Conservation (phyloP, 2,329 filamentous ascomycete species). For the Fusarium pseudoanthophilum region DNA sequence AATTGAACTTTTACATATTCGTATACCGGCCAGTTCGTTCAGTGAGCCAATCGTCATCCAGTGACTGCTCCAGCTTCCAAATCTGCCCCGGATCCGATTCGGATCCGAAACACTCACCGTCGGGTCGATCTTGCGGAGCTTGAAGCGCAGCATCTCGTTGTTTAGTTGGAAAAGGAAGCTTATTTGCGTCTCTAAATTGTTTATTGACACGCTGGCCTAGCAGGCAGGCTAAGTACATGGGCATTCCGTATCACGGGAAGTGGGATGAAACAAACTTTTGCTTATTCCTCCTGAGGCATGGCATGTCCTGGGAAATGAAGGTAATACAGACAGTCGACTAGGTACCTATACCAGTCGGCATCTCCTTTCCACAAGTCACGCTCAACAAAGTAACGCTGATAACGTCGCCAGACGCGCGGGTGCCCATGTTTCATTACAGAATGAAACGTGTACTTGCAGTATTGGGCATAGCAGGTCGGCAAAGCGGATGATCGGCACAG, state of each 20-base stretch:
- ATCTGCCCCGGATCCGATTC: constrained; percentile 27
- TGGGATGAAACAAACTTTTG: not conserved
- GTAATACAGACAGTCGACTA: not conserved
- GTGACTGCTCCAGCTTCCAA: not conserved
- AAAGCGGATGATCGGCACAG: constrained; percentile 40
- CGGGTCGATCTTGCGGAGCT: constrained; percentile 8
- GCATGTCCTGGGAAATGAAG: not conserved
- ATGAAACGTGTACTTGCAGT: constrained; percentile 30
- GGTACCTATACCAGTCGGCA: not conserved
- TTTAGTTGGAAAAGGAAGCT: not conserved
- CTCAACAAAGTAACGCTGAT: constrained; percentile 5
- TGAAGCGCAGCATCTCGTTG: not conserved
- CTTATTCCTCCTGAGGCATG: not conserved
- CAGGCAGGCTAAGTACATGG: not conserved
- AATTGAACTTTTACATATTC: too few relatives aligned
- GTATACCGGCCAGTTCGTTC: not conserved
- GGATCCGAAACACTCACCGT: constrained; percentile 24
- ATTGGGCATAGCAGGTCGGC: constrained; percentile 28
- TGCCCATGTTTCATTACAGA: constrained; percentile 17
- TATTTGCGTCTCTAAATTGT: not conserved
- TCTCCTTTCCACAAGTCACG: not conserved
- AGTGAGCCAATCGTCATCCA: not conserved
- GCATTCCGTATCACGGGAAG: not conserved
- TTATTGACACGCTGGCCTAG: not conserved
- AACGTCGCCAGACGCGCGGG: not conserved